Conservation (phyloP, 352 stramenopile genomes). For the Pythium aphanidermatum region DNA sequence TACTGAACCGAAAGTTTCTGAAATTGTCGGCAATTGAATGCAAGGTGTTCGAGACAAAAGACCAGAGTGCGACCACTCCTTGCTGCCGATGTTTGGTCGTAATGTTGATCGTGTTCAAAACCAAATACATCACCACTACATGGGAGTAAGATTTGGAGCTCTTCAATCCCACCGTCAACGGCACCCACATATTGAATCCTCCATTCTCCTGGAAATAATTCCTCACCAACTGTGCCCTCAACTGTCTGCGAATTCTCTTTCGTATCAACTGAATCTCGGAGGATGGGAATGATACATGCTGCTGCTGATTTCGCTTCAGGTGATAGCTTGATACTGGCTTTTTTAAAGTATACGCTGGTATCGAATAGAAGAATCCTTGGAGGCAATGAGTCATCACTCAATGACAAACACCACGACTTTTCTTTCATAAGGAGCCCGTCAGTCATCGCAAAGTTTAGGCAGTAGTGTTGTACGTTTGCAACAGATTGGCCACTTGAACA, state of each 20-base stretch:
- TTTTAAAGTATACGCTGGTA: constrained; percentile 19
- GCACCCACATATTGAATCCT: constrained; percentile 40
- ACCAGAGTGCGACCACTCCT: constrained; percentile 23
- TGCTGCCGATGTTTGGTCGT: neutral
- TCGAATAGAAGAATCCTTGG: constrained; percentile 28
- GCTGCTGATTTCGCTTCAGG: neutral
- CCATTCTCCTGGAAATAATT: constrained; percentile 24
- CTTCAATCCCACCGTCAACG: constrained; percentile 38
- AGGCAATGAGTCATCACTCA: neutral
- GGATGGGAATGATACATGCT: constrained; percentile 12
- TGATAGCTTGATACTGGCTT: constrained; percentile 13
- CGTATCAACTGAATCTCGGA: constrained; percentile 37
- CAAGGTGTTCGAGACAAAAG: constrained; percentile 29
- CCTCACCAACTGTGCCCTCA: neutral
- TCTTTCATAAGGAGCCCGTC: constrained; percentile 27
- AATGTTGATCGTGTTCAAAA: neutral
- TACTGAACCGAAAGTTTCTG: constrained; percentile 41
- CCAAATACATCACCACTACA: constrained; percentile 22
- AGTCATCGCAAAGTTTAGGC: constrained; percentile 42
- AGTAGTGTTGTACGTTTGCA: too few species aligned
- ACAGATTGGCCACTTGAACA: too few species aligned
- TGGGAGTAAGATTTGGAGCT: constrained; percentile 25
- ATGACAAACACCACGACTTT: too few species aligned
- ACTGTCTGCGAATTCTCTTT: constrained; percentile 10
- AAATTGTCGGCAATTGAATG: constrained; percentile 45